Conservation (phyloP, 768 basidiomycete genomes). For the Psilocybe azurescens region DNA sequence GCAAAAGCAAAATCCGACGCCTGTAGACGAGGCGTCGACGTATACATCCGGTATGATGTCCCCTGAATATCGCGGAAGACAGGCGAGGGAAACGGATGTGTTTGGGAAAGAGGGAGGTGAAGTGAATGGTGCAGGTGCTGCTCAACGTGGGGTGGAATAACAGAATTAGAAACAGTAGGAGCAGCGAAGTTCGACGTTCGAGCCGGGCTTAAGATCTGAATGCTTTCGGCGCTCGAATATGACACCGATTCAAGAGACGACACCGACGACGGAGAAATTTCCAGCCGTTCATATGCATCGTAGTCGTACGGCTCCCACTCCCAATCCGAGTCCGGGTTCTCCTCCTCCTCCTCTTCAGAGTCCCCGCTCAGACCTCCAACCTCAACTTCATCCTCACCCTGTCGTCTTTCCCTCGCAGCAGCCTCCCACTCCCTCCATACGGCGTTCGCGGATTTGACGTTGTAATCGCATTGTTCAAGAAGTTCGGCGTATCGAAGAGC, state of each 20-base stretch:
- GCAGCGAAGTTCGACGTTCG: no score
- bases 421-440: background rate
- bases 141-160: no score
- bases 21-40: conserved; percentile 27
- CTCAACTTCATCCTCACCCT: background rate
- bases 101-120: background rate
- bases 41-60: conserved; percentile 14
- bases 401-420: background rate
- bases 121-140: no score
- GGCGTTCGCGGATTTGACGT: background rate
- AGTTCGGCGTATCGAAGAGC: background rate
- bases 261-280: background rate
- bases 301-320: background rate
- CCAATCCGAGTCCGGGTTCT: background rate
- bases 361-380: background rate
- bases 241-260: background rate
- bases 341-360: background rate
- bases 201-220: no score
- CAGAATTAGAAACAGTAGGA: no score
- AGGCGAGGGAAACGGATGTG: background rate
- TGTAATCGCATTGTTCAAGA: background rate
- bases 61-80: background rate
- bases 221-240: no score
- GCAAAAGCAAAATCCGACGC: conserved; percentile 38
- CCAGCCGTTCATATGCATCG: background rate